Base-by-base conservation (phyloP, 768 basidiomycete species). In the Suillus subalutaceus region DNA sequence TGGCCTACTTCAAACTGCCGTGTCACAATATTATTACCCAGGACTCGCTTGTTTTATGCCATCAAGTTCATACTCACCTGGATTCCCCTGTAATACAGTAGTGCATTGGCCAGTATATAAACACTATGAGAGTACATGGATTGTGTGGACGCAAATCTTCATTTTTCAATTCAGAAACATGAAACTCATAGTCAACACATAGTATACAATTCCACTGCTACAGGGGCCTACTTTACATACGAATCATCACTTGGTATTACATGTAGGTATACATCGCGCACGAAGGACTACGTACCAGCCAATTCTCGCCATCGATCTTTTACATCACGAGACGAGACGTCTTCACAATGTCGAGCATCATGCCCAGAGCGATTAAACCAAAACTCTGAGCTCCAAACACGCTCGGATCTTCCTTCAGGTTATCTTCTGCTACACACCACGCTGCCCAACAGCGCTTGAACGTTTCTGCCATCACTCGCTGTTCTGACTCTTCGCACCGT, bases 381-480 rank as follows among this genome's bases (percentile, higher is more conserved):
- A 84, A 85, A 68, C 81, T 82, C 66, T 79, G 78, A 8, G 80
- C 72, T 1, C 84, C 84, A 66, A 79, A 85, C 56, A 61, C 60
- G 4, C 32, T 66, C 18, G 73, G 70, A 16, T 77, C 72, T 0
- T 68, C 66, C 55, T 52, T 61, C 20, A 83, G 46, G 12, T 52
- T 57, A 2, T 70, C 73, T 67, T 79, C 78, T 0, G 81, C 80
- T 7, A 78, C 78, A 6, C 73, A 67, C 85, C 84, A 85, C 0
- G 77, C 85, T 1, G 79, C 79, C 79, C 79, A 84, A 16, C 81
- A 78, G 20, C 83, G 81, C 66, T 68, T 71, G 66, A 82, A 81
- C 48, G 67, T 65, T 57, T 69, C 74, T 1, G 70, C 76, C 5
- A 75, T 70, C 23, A 72, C 74, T 32, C 72, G 76, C 50, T 72